These are phyloP conservation scores for Neoboletus brunneissimus DNA, from an alignment of 768 basidiomycete genomes.

Conservation along the genomic window DNA sequence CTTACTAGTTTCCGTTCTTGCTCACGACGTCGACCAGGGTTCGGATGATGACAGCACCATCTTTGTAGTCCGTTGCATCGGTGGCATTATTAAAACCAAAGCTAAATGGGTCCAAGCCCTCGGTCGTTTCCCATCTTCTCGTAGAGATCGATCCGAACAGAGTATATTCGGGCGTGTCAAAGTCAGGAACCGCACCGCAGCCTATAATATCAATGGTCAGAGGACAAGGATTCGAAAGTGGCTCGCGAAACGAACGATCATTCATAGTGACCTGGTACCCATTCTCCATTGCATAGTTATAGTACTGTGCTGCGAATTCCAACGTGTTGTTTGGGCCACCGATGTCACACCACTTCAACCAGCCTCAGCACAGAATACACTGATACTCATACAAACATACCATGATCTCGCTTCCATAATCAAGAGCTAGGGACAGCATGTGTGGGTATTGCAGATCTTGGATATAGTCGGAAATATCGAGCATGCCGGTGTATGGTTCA, in stretches of 20 bases:
- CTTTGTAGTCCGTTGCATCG: conserved; percentile 44
- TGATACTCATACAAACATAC: conserved; percentile 23
- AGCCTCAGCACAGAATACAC: conserved; percentile 7
- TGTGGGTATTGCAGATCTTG: conserved; percentile 50
- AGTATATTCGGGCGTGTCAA: conserved; percentile 55
- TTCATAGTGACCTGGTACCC: conserved; percentile 50
- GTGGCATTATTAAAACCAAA: conserved; percentile 49
- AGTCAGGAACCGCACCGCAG: conserved; percentile 50
- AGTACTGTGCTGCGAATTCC: conserved; percentile 45
- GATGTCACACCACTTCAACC: conserved; percentile 53
- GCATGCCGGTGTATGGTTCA: conserved; percentile 54
- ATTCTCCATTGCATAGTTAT: conserved; percentile 39
- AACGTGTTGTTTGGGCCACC: conserved; percentile 47
- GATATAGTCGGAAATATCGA: conserved; percentile 50
- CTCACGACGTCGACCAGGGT: conserved; percentile 56
- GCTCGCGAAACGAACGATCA: conserved; percentile 30
- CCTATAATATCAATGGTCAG: conserved; percentile 28
- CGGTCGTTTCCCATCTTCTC: conserved; percentile 54
- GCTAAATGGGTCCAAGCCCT: conserved; percentile 55
- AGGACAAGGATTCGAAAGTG: background rate
- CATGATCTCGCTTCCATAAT: conserved; percentile 55
- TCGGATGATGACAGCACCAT: conserved; percentile 46
- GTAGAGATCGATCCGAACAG: conserved; percentile 45
- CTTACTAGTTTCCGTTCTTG: conserved; percentile 62
- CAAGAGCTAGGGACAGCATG: conserved; percentile 46